Conservation (phyloP, 768 basidiomycete species). For the Panaeolus cyanescens region DNA sequence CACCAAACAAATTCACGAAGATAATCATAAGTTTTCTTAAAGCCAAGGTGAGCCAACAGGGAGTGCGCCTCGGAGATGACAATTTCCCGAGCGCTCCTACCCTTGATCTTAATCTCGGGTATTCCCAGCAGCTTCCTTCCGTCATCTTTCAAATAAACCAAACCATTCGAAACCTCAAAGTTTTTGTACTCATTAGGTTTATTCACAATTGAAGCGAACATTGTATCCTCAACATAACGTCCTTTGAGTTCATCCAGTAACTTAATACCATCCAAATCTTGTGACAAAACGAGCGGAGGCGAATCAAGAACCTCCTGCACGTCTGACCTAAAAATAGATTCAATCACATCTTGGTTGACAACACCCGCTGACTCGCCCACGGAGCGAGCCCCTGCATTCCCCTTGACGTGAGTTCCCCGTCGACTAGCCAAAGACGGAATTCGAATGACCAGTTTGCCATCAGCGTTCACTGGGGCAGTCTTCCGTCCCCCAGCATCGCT, state of each 20-base stretch:
- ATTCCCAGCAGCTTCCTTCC: too few relatives aligned
- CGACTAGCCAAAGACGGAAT: not conserved
- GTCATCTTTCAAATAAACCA: constrained; percentile 5
- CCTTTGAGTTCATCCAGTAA: not conserved
- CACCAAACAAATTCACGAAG: not conserved
- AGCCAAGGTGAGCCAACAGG: too few relatives aligned
- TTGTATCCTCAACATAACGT: constrained; percentile 7
- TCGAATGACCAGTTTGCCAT: constrained; percentile 5
- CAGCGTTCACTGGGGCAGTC: not conserved
- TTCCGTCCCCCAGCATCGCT: constrained; percentile 9
- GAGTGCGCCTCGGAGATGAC: too few relatives aligned
- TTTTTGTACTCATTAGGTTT: constrained; percentile 10
- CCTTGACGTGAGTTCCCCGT: not conserved
- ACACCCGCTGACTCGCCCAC: too few relatives aligned
- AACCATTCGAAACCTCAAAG: constrained; percentile 5
- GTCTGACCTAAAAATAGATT: too few relatives aligned
- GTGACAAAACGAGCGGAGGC: not conserved
- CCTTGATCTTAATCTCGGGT: too few relatives aligned
- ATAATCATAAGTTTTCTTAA: constrained; percentile 1
- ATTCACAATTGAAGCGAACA: constrained; percentile 8
- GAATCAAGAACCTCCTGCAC: too few relatives aligned
- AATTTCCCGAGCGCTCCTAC: too few relatives aligned
- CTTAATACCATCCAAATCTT: constrained; percentile 3
- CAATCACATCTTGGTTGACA: too few relatives aligned
- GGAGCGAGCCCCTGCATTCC: not conserved